Percentiles rank a stretch among this genome's conserved stretches.
These are phyloP conservation scores for Wickerhamomyces strasburgensis DNA, from an alignment of 805 yeast genomes.

Conservation along the genomic window DNA sequence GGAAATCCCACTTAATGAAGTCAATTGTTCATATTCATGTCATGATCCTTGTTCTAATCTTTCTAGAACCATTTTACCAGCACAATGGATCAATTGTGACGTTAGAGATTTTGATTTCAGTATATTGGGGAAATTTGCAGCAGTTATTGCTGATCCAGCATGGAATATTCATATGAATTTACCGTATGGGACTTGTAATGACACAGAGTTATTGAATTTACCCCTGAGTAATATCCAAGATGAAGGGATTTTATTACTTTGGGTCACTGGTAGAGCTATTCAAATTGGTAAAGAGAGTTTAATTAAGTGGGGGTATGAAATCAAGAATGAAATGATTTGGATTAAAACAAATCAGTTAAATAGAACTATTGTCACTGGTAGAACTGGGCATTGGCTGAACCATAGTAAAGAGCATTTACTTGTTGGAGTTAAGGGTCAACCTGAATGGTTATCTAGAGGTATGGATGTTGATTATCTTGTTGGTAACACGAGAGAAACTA, in stretches of 20 bases:
- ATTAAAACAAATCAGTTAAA: constrained; percentile 82
- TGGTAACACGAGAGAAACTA: constrained; percentile 80
- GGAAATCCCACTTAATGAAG: constrained; percentile 18
- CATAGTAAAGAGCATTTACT: constrained; percentile 90
- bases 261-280: constrained; percentile 95
- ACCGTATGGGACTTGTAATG: constrained; percentile 75
- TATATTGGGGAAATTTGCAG: constrained; percentile 74
- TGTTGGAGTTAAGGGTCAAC: constrained; percentile 80
- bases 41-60: constrained; percentile 32
- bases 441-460: constrained; percentile 60
- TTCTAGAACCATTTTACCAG: constrained; percentile 37
- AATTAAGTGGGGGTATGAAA: constrained; percentile 74
- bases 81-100: constrained; percentile 89
- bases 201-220: constrained; percentile 62
- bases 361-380: constrained; percentile 87
- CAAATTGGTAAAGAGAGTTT: constrained; percentile 81
- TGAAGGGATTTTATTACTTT: constrained; percentile 76
- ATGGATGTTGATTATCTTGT: constrained; percentile 76
- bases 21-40: constrained; percentile 28
- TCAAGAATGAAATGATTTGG: constrained; percentile 84
- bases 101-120: constrained; percentile 66
- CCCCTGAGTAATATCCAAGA: constrained; percentile 68
- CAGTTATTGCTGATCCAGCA: constrained; percentile 83
- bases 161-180: constrained; percentile 94
- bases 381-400: constrained; percentile 96